phyloP scores from a whole-genome alignment of 2,329 filamentous ascomycete species.

The Grosmannia serpens region DNA sequence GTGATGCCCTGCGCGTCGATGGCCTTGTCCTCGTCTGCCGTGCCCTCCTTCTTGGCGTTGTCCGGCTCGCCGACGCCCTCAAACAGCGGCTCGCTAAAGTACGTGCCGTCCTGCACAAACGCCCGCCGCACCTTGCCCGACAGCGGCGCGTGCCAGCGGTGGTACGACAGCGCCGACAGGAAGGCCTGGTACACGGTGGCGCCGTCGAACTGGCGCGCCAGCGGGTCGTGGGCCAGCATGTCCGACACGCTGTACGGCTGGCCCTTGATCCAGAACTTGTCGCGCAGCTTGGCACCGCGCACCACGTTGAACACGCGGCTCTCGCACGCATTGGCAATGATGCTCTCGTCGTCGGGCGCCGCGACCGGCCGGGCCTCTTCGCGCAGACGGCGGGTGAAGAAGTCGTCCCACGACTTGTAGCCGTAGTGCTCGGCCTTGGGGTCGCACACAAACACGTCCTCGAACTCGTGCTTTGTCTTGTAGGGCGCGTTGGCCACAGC shows the following conservation, averaged over 20 bases:
- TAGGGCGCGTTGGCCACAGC: conserved; percentile 36
- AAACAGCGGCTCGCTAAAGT: conserved; percentile 48
- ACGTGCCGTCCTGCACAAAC: conserved; percentile 51
- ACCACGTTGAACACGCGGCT: conserved; percentile 44
- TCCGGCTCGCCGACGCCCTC: conserved; percentile 18
- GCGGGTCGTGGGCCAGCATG: conserved; percentile 47
- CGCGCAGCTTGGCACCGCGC: conserved; percentile 38
- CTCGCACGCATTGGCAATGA: conserved; percentile 55
- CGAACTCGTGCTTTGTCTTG: conserved; percentile 33
- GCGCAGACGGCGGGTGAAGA: conserved; percentile 51
- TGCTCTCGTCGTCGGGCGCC: conserved; percentile 36
- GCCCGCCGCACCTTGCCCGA: conserved; percentile 47
- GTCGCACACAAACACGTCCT: conserved; percentile 51
- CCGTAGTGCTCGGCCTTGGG: conserved; percentile 41
- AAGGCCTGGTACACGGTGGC: conserved; percentile 63
- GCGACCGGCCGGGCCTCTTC: conserved; percentile 46
- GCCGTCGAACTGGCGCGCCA: conserved; percentile 43
- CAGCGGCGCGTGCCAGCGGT: conserved; percentile 62
- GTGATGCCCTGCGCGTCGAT: conserved; percentile 32
- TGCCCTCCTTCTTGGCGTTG: background rate
- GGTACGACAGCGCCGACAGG: conserved; percentile 55
- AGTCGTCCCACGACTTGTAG: conserved; percentile 56
- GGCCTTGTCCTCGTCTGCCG: conserved; percentile 16
- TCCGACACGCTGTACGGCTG: conserved; percentile 55
- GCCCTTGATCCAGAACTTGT: conserved; percentile 57